phyloP scores from a whole-genome alignment of 108 stramenopile species.

The Nitzschia putrida region DNA sequence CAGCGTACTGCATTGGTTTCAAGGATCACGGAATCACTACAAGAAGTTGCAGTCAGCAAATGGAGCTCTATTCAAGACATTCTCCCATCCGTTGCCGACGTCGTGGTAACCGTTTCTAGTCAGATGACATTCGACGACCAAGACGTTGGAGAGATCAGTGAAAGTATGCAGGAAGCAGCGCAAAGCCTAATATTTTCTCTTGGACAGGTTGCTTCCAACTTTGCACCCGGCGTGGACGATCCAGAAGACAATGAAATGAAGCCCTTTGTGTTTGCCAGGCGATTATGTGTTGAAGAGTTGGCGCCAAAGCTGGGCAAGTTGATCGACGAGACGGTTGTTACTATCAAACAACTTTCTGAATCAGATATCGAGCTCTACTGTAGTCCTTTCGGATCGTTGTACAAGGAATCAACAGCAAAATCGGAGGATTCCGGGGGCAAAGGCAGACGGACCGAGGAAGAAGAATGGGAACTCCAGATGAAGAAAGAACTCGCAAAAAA shows the following conservation, averaged over 20 bases:
- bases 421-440: constrained; percentile 30
- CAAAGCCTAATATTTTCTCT: constrained; percentile 60
- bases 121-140: neutral
- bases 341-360: constrained; percentile 22
- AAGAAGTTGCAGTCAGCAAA: neutral
- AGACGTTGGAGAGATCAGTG: constrained; percentile 42
- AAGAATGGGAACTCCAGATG: constrained; percentile 87
- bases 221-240: constrained; percentile 49
- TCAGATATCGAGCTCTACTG: constrained; percentile 33
- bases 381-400: constrained; percentile 26
- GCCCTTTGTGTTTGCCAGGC: constrained; percentile 54
- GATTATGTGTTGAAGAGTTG: constrained; percentile 30
- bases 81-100: constrained; percentile 9
- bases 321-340: neutral
- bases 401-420: constrained; percentile 8
- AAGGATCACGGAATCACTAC: constrained; percentile 15
- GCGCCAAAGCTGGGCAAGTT: constrained; percentile 18
- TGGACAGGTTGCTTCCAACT: constrained; percentile 59
- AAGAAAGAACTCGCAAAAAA: constrained; percentile 80
- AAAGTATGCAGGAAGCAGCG: constrained; percentile 50
- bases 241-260: constrained; percentile 61
- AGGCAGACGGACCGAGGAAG: constrained; percentile 63
- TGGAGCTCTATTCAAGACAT: constrained; percentile 24
- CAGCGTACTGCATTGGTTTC: constrained; percentile 37
- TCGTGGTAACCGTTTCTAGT: constrained; percentile 18